Evolutionary conservation across 257 asterid genomes (phyloP), one percentile per base, ranked within the genome.

Genomic region (Osmanthus fragrans): DNA sequence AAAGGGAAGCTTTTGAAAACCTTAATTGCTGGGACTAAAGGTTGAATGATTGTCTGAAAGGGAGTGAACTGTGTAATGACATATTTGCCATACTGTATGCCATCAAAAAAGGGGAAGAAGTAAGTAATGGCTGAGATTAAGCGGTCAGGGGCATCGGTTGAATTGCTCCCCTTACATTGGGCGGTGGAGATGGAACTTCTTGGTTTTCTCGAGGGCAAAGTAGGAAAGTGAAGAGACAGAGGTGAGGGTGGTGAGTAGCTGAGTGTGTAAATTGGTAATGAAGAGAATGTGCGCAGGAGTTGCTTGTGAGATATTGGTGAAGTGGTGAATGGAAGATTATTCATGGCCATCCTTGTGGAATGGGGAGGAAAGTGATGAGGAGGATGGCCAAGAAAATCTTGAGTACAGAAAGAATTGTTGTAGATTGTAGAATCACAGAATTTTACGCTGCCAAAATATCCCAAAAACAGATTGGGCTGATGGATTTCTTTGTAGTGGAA

Each of bases 91-190:
- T 96, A 96, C 85, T 93, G 98, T 5, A 96, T 82, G 49, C 99
- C 99, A 75, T 96, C 98, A 74, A 96, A 96, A 89, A 95, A 95
- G 5, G 98, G 98, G 90, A 89, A 95, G 82, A 95, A 95, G 92
- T 95, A 95, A 45, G 89, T 79, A 60, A 94, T 72, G 85, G 97
- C 97, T 1, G 97, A 88, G 85, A 94, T 94, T 77, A 94, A 76
- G 23, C 97, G 94, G 91, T 94, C 97, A 2, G 93, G 97, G 0
- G 87, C 91, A 58, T 94, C 97, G 16, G 84, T 91, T 37, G 96
- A 81, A 12, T 89, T 56, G 77, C 83, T 76, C 72, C 86, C 93
- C 85, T 94, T 94, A 56, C 94, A 92, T 36, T 87, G 87, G 65
- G 58, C 83, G 39, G 56, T 80, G 80, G 82, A 1, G 75, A 73